Conservation (phyloP, 352 stramenopile genomes). For the Thalassiosira tumida region DNA sequence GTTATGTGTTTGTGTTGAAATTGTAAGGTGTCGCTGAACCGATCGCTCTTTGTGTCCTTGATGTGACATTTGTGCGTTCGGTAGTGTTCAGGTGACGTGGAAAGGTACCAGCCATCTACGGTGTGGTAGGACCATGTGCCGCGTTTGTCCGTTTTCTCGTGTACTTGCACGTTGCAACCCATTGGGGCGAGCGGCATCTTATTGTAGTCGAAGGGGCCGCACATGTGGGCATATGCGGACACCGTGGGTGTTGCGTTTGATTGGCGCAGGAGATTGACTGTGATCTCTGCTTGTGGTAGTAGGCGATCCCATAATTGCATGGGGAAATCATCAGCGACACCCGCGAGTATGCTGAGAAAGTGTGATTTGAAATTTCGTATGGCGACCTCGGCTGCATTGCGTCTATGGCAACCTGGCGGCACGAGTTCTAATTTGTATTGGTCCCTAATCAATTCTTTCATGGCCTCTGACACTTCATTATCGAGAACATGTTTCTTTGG, state of each 20-base stretch:
- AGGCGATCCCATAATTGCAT: constrained; percentile 68
- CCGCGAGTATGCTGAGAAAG: not conserved
- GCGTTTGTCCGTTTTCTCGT: constrained; percentile 12
- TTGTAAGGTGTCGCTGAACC: constrained; percentile 7
- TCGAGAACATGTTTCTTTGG: constrained; percentile 65
- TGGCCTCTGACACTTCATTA: constrained; percentile 66
- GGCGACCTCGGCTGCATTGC: not conserved
- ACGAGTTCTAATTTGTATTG: not conserved
- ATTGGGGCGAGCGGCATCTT: constrained; percentile 73
- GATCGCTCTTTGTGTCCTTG: not conserved
- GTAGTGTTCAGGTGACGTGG: constrained; percentile 59
- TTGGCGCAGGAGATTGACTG: constrained; percentile 74
- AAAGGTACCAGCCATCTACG: constrained; percentile 67
- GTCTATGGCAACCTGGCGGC: not conserved
- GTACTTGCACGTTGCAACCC: constrained; percentile 21
- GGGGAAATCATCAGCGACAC: not conserved
- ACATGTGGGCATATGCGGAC: constrained; percentile 65
- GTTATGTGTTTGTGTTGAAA: constrained; percentile 3
- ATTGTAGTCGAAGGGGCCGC: constrained; percentile 73
- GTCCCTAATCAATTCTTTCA: not conserved
- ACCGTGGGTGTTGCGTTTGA: constrained; percentile 69
- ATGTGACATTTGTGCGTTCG: no score
- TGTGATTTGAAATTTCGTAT: constrained; percentile 4
- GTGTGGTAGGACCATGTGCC: constrained; percentile 56
- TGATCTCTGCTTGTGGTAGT: constrained; percentile 70